Conservation (phyloP, 2,329 filamentous ascomycete species). For the Claviceps sp. region DNA sequence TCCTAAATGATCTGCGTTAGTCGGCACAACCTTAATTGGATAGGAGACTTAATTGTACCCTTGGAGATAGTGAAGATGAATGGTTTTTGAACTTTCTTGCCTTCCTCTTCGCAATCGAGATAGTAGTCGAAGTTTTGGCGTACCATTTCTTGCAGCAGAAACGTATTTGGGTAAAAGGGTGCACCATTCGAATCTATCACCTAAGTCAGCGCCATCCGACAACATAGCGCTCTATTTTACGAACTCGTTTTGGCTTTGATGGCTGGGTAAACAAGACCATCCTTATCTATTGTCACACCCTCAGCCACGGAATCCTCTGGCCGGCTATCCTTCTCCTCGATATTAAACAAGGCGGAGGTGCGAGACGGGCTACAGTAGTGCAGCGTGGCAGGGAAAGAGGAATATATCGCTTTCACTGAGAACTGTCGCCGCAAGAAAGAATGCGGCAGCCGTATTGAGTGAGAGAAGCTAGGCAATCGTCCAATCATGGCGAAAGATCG, state of each 20-base stretch:
- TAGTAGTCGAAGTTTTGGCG: slow-evolving; percentile 8
- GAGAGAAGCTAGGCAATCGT: not conserved
- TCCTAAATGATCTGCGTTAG: not conserved
- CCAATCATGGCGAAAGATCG: not conserved
- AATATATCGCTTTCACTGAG: slow-evolving; percentile 10
- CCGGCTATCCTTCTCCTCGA: slow-evolving; percentile 1
- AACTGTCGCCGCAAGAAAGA: slow-evolving; percentile 1
- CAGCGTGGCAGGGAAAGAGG: slow-evolving; percentile 8
- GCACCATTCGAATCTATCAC: slow-evolving; percentile 9
- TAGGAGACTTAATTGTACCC: slow-evolving; percentile 2
- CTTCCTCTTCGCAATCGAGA: slow-evolving; percentile 8
- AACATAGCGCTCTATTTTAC: not conserved
- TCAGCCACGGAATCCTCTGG: slow-evolving; percentile 4
- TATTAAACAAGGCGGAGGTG: slow-evolving; percentile 6
- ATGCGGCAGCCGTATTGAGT: not conserved
- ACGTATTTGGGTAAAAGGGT: slow-evolving; percentile 12
- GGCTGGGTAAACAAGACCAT: slow-evolving; percentile 9
- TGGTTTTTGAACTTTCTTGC: slow-evolving; percentile 4
- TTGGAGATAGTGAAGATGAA: slow-evolving; percentile 8
- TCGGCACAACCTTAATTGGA: not conserved
- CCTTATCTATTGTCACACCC: slow-evolving; percentile 2
- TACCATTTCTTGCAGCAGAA: slow-evolving; percentile 9
- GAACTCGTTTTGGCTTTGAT: slow-evolving; percentile 1
- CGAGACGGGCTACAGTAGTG: slow-evolving; percentile 6
- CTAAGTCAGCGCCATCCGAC: not conserved